These are phyloP conservation scores for Teunomyces barrocoloradensis DNA, from an alignment of 805 yeast species.

Conservation along the genomic window DNA sequence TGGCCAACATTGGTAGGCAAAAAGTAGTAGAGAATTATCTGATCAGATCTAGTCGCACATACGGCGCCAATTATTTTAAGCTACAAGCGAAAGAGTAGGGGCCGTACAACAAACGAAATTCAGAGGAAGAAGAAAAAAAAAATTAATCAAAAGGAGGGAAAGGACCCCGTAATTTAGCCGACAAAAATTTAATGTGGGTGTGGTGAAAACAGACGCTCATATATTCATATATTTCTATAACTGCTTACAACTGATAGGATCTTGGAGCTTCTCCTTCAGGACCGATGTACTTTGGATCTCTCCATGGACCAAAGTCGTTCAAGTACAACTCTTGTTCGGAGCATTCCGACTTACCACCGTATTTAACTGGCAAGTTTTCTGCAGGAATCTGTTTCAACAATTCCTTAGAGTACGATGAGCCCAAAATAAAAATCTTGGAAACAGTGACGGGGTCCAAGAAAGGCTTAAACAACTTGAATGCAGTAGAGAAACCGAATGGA, in stretches of 20 bases:
- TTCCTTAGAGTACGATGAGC: constrained; percentile 75
- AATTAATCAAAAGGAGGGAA: not conserved
- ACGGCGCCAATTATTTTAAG: too few relatives aligned
- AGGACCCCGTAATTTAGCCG: not conserved
- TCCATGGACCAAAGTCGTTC: constrained; percentile 97
- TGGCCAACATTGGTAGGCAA: not conserved
- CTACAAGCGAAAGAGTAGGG: too few relatives aligned
- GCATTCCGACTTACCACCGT: constrained; percentile 78
- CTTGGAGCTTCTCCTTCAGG: constrained; percentile 94
- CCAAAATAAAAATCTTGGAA: constrained; percentile 85
- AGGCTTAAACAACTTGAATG: constrained; percentile 86
- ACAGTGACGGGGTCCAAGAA: constrained; percentile 98
- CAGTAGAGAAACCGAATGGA: constrained; percentile 95
- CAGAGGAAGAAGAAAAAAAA: not conserved
- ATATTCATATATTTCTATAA: constrained; percentile 4
- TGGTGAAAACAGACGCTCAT: not conserved
- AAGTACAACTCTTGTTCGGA: constrained; percentile 79
- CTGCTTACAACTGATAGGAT: constrained; percentile 15
- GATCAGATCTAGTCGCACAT: not conserved
- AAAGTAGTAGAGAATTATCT: not conserved
- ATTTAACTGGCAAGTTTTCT: constrained; percentile 86
- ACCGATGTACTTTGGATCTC: constrained; percentile 82
- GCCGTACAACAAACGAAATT: not conserved
- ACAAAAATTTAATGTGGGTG: not conserved
- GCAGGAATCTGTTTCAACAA: constrained; percentile 89